Percentiles rank a stretch among this genome's conserved stretches.
Conservation (phyloP, 2,329 filamentous ascomycete species). For the Colletotrichum sp. region DNA sequence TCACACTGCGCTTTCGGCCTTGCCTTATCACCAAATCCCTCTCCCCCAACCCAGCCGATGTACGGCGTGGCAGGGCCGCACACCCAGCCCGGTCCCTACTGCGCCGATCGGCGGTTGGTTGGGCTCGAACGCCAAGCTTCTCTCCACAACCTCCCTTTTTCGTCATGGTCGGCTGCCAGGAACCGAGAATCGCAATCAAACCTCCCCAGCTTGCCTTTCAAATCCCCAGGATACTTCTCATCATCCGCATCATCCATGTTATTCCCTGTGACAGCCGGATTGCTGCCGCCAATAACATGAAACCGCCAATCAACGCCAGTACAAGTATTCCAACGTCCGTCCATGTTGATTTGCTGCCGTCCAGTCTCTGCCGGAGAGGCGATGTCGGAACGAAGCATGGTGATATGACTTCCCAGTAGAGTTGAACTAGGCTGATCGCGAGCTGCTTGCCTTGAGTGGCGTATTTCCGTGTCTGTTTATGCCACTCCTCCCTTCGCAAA, state of each 20-base stretch:
- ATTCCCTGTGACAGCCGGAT: conserved; percentile 3
- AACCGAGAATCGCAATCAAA: conserved; percentile 13
- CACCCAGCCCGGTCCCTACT: not conserved
- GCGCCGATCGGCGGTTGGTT: conserved; percentile 11
- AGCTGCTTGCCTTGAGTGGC: conserved; percentile 10
- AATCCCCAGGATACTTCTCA: not conserved
- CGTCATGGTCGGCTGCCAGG: conserved; percentile 4
- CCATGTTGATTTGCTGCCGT: conserved; percentile 8
- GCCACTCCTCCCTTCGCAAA: conserved; percentile 5
- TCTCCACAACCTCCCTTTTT: conserved; percentile 1
- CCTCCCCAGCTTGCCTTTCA: not conserved
- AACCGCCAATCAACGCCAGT: not conserved
- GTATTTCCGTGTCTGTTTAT: not conserved
- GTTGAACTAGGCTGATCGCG: not conserved
- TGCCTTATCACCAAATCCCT: conserved; percentile 2
- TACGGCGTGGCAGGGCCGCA: not conserved
- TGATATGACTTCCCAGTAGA: conserved; percentile 4
- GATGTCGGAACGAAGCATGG: conserved; percentile 18
- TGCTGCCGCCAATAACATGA: not conserved
- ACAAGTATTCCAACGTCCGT: not conserved
- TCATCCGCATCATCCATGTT: not conserved
- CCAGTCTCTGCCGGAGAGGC: conserved; percentile 6
- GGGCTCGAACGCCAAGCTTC: conserved; percentile 6
- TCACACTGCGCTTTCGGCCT: conserved; percentile 16
- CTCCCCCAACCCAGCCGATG: conserved; percentile 18